phyloP scores from a whole-genome alignment of 352 stramenopile species.

The Globisporangium cylindrosporum region DNA sequence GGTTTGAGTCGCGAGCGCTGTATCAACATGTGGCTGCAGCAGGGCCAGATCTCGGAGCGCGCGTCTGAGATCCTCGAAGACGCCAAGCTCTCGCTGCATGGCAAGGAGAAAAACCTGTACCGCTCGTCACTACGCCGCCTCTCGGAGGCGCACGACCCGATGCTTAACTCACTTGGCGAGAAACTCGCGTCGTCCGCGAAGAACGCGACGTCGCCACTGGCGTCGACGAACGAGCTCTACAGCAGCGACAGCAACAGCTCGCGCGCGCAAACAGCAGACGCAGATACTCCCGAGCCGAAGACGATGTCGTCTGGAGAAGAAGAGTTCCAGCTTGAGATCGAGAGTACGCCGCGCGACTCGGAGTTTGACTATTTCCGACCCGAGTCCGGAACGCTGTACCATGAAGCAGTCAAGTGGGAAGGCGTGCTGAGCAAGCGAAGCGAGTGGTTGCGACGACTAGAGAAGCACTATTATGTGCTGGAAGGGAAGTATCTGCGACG shows the following conservation, averaged over 20 bases:
- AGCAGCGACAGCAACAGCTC: constrained; percentile 10
- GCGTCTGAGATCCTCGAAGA: constrained; percentile 83
- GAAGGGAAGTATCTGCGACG: constrained; percentile 82
- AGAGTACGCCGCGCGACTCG: constrained; percentile 16
- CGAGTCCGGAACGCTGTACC: constrained; percentile 68
- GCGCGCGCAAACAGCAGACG: not conserved
- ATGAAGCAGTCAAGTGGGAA: constrained; percentile 85
- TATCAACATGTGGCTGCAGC: constrained; percentile 81
- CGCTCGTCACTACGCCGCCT: constrained; percentile 50
- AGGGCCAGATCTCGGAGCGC: constrained; percentile 77
- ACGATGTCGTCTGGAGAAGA: constrained; percentile 1
- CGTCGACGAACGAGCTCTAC: constrained; percentile 20
- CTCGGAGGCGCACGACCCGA: constrained; percentile 64
- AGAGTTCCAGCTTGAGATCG: constrained; percentile 12
- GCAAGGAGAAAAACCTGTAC: constrained; percentile 84
- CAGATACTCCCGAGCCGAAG: not conserved
- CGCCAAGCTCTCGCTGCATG: constrained; percentile 70
- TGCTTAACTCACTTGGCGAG: constrained; percentile 65
- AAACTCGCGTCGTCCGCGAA: constrained; percentile 48
- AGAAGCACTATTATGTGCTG: constrained; percentile 86
- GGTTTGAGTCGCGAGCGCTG: constrained; percentile 48
- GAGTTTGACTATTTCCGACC: constrained; percentile 43
- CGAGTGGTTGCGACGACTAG: constrained; percentile 78
- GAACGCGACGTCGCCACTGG: constrained; percentile 12
- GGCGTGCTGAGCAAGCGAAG: constrained; percentile 74